Conservation (phyloP, 2,329 filamentous ascomycete genomes). For the Pyrenophora seminiperda region DNA sequence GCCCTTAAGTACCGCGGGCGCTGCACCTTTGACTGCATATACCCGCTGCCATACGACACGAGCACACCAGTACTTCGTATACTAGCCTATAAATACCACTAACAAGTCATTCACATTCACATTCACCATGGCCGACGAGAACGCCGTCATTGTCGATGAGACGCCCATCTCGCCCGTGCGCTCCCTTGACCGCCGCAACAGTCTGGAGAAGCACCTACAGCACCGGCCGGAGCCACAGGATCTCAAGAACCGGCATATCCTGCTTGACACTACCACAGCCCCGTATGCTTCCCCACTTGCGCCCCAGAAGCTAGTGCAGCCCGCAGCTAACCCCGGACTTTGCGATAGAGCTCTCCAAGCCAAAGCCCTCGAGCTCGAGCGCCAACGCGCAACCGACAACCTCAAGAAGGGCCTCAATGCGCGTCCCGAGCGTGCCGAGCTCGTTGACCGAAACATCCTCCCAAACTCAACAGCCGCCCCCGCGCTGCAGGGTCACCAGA, state of each 20-base stretch:
- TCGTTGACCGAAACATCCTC: constrained; percentile 88
- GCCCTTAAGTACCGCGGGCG: constrained; percentile 16
- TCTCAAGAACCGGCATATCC: constrained; percentile 70
- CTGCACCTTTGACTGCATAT: constrained; percentile 3
- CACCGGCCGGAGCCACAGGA: constrained; percentile 61
- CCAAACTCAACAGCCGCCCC: constrained; percentile 79
- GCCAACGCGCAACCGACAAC: constrained; percentile 66
- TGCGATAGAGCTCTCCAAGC: constrained; percentile 63
- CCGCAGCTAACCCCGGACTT: constrained; percentile 3
- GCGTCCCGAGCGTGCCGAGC: constrained; percentile 70
- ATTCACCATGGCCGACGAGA: constrained; percentile 36
- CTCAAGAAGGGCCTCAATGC: constrained; percentile 68
- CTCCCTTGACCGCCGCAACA: constrained; percentile 65
- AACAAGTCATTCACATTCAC: background rate
- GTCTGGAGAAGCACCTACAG: constrained; percentile 56
- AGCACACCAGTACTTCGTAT: no score
- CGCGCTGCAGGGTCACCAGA: constrained; percentile 77
- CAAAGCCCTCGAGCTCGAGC: constrained; percentile 65
- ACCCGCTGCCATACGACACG: constrained; percentile 6
- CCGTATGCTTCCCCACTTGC: constrained; percentile 55
- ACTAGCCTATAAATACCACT: background rate
- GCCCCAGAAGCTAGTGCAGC: background rate
- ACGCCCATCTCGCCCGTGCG: constrained; percentile 51
- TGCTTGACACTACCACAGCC: constrained; percentile 69
- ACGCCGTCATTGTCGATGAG: constrained; percentile 40